Percentiles rank a stretch among this genome's conserved stretches.
These are phyloP conservation scores for Neofusicoccum parvum DNA, from an alignment of 2,329 filamentous ascomycete species.

Conservation along the genomic window DNA sequence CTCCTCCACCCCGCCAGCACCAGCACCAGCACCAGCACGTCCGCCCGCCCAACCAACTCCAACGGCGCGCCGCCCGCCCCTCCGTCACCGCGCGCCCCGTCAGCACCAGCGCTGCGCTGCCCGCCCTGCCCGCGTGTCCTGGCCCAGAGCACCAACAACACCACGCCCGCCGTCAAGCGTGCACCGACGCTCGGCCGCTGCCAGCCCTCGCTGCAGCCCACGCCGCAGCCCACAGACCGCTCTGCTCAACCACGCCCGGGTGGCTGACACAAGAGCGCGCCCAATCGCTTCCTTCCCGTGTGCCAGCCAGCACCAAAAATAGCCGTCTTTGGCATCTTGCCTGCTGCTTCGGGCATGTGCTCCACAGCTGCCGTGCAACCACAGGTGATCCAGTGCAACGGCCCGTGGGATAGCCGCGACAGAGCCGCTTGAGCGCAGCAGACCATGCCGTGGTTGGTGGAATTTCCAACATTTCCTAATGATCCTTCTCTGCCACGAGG, in stretches of 20 bases:
- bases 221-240: not conserved
- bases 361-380: not conserved
- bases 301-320: not conserved
- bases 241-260: no score
- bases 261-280: not conserved
- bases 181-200: not conserved
- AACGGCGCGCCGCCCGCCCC: not conserved
- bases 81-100: not conserved
- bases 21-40: not conserved
- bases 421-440: not conserved
- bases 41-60: not conserved
- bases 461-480: not conserved
- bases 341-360: constrained; percentile 2
- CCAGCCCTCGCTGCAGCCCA: not conserved
- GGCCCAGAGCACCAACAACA: not conserved
- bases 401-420: not conserved
- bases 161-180: not conserved
- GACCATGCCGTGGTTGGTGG: not conserved
- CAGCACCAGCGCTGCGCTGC: not conserved
- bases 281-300: not conserved
- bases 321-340: not conserved
- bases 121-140: not conserved
- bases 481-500: no score
- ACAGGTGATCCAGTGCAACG: not conserved
- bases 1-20: not conserved